These are phyloP conservation scores for Pseudonectria buxi DNA, from an alignment of 2,329 filamentous ascomycete species.

Conservation along the genomic window DNA sequence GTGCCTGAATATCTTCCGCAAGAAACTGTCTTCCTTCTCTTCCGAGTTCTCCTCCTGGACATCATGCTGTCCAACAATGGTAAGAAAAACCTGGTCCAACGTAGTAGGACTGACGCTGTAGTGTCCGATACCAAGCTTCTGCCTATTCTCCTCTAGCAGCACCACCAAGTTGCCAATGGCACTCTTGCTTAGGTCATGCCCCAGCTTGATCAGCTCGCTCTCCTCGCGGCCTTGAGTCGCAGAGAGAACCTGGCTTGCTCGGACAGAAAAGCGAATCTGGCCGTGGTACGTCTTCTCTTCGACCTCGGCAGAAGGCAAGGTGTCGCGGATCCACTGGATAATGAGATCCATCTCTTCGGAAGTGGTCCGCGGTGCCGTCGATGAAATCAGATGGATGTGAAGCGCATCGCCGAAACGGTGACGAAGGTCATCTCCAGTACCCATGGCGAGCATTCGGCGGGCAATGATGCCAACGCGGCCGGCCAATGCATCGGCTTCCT, in stretches of 20 bases:
- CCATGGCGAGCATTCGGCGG: conserved; percentile 75
- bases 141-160: conserved; percentile 64
- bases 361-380: conserved; percentile 65
- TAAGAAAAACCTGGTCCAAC: conserved; percentile 83
- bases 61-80: conserved; percentile 74
- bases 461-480: conserved; percentile 81
- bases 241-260: conserved; percentile 38
- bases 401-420: conserved; percentile 70
- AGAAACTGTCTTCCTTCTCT: conserved; percentile 21
- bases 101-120: conserved; percentile 84
- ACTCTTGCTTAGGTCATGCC: conserved; percentile 30
- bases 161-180: conserved; percentile 66
- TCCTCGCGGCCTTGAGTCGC: conserved; percentile 14
- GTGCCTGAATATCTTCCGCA: conserved; percentile 16
- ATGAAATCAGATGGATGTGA: conserved; percentile 74
- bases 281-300: conserved; percentile 76
- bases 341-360: conserved; percentile 61
- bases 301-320: conserved; percentile 59
- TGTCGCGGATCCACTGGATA: conserved; percentile 55
- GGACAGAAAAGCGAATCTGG: conserved; percentile 77
- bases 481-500: conserved; percentile 86
- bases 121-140: conserved; percentile 67
- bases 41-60: conserved; percentile 65
- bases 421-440: conserved; percentile 65
- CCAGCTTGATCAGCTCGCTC: conserved; percentile 16